These are phyloP conservation scores for Selenicereus undatus DNA, from an alignment of 148 eudicot species.

Conservation along the genomic window DNA sequence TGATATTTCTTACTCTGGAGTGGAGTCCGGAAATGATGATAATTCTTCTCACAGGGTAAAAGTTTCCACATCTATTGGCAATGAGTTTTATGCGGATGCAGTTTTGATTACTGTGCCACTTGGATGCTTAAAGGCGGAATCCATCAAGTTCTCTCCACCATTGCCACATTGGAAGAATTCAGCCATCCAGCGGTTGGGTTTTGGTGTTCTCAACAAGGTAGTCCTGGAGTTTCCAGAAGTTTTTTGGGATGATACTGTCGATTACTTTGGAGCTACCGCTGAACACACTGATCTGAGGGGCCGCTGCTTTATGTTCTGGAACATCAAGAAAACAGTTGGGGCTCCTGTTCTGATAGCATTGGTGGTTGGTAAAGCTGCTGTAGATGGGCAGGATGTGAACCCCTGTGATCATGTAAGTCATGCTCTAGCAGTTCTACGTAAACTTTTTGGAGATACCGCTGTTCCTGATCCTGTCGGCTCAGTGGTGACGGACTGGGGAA, in stretches of 20 bases:
- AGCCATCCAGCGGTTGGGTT: slow-evolving; percentile 90
- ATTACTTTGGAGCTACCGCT: slow-evolving; percentile 99
- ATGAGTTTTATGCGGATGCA: slow-evolving; percentile 73
- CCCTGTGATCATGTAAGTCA: slow-evolving; percentile 73
- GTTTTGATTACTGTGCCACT: slow-evolving; percentile 88
- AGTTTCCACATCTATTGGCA: slow-evolving; percentile 68
- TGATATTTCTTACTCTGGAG: slow-evolving; percentile 42
- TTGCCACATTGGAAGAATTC: slow-evolving; percentile 84
- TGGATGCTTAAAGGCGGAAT: slow-evolving; percentile 83
- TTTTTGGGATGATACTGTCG: slow-evolving; percentile 96
- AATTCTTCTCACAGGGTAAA: slow-evolving; percentile 45
- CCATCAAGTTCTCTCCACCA: slow-evolving; percentile 78
- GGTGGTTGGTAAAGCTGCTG: slow-evolving; percentile 97
- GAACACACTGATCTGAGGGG: slow-evolving; percentile 74
- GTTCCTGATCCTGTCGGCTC: slow-evolving; percentile 89
- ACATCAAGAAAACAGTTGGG: slow-evolving; percentile 87
- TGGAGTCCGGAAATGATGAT: slow-evolving; percentile 31
- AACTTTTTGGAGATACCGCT: slow-evolving; percentile 68
- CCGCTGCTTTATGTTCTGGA: slow-evolving; percentile 98
- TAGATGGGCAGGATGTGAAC: slow-evolving; percentile 62
- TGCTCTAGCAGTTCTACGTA: slow-evolving; percentile 73
- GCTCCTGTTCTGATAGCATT: slow-evolving; percentile 97
- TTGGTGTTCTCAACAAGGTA: slow-evolving; percentile 94
- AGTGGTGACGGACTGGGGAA: slow-evolving; percentile 97
- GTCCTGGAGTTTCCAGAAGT: slow-evolving; percentile 82